Evolutionary conservation across 495 filamentous ascomycete genomes (phyloP), one percentile per base, ranked within the genome.

Genomic region (Trichoderma orchidacearum): DNA sequence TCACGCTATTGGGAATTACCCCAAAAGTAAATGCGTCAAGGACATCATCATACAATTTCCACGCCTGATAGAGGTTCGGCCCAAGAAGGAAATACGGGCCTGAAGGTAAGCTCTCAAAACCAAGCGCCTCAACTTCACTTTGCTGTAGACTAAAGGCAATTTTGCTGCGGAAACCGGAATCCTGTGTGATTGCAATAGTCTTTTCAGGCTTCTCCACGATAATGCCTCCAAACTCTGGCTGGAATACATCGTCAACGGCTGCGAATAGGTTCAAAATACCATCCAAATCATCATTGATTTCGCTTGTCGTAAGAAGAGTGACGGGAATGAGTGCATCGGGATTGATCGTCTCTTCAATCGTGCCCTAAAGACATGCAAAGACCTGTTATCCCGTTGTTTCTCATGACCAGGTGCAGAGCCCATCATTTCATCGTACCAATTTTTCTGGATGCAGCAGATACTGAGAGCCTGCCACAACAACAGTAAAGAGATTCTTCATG

Each of bases 231-330:
- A 55, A 55, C 8, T 55, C 53, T 2, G 53, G 32, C 30, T 27
- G 30, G 5, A 55, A 55, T 7, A 55, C 53, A 38, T 55, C 53
- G 32, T 55, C 53, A 9, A 36, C 32, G 5, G 30, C 9, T 6
- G n/a, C 31, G 30, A 34, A 55, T 13, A 34, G 30, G n/a, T 55
- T 23, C 31, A 55, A 18, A 18, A 55, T 31, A 5, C 32, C 30
- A 5, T 55, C 53, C 3, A 55, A 12, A n/a, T 36, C 23, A 31
- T 7, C 28, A 13, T 35, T 35, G 53, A 55, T 55, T 15, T 55
- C 53, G 12, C 32, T 34, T 1, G 53, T 55, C 15, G 36, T 56
- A 28, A 51, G 76, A 34, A 80, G 79, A 66, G 74, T 79, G 13
- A 60, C 59, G 23, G 59, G 59, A 8, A 60, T 56, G 5, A 60